Evolutionary conservation across 495 filamentous ascomycete genomes (phyloP), one percentile per base, ranked within the genome.

Genomic region (Aspergillus sclerotioniger): DNA sequence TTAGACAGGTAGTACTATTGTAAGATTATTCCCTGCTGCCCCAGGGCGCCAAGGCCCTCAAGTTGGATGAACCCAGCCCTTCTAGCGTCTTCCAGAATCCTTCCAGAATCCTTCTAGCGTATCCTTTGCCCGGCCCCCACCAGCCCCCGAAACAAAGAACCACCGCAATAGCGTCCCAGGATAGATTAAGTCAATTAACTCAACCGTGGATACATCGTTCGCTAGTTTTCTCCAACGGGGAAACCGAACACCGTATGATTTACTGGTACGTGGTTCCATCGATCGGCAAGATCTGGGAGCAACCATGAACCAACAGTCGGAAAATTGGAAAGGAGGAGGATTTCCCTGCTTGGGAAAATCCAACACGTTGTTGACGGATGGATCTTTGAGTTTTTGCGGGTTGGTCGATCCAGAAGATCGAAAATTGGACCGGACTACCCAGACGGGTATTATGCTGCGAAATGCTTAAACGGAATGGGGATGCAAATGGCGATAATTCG

Each of bases 71-170:
- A 33, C 31, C 10, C 35, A 8, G 35, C 50, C 58, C 57, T 66
- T 70, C 65, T 70, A 67, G 67, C 48, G 67, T 54, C 51, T 74
- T 75, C 71, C 35, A 67, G 65, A 69, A 70, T 32, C 29, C 25
- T 75, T 75, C 72, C 67, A 55, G 67, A 73, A 71, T 57, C 44
- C 39, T 73, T 72, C 71, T 73, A 68, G 71, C 52, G 67, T 19
- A 1, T 25, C 28, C 39, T 51, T 45, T 35, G 10, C 6, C 47
- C 25, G 3, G 4, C 21, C 21, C 46, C 33, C 31, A 46, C 7
- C 6, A 3, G 19, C 10, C n/a, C 15, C 13, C 13, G 37, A 41
- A 41, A 41, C 37, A 37, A 32, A 13, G 46, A 48, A 33, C 41
- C 44, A 25, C 20, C 37, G 12, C 5, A 41, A 41, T 15, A n/a